Conservation (phyloP, 164 flowering plant species). For the Stephania cephalantha region DNA sequence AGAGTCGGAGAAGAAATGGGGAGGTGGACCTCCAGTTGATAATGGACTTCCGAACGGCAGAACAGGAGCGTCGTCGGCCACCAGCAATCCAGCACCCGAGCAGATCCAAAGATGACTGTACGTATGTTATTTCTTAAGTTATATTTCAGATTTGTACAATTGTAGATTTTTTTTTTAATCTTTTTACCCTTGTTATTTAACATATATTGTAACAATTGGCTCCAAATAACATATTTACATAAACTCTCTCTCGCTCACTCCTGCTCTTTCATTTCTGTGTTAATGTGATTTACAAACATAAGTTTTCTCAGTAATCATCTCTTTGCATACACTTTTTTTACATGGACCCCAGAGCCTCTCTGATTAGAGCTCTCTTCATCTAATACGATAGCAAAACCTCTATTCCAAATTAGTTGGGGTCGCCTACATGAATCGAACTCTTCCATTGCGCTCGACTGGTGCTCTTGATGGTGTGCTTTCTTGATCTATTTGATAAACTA, state of each 20-base stretch:
- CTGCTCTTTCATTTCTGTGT: neutral
- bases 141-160: neutral
- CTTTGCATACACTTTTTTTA: neutral
- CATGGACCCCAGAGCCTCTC: too few species aligned
- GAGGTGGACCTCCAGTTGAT: conserved; percentile 47
- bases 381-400: too few species aligned
- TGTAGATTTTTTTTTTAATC: neutral
- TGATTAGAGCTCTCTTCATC: too few species aligned
- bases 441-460: too few species aligned
- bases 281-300: neutral
- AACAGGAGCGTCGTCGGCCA: conserved; percentile 51
- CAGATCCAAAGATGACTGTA: conserved; percentile 53
- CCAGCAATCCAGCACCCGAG: conserved; percentile 56
- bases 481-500: too few species aligned
- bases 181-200: neutral
- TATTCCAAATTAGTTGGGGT: too few species aligned
- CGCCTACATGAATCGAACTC: too few species aligned
- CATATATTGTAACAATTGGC: neutral
- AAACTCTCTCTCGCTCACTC: neutral
- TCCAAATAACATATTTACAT: neutral
- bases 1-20: conserved; percentile 81
- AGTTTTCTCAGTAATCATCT: neutral
- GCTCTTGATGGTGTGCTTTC: too few species aligned
- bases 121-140: neutral
- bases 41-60: conserved; percentile 48